Evolutionary conservation across 2,329 filamentous ascomycete species (phyloP), one percentile per base, ranked within the genome.

Genomic region (Karstenula rhodostoma): DNA sequence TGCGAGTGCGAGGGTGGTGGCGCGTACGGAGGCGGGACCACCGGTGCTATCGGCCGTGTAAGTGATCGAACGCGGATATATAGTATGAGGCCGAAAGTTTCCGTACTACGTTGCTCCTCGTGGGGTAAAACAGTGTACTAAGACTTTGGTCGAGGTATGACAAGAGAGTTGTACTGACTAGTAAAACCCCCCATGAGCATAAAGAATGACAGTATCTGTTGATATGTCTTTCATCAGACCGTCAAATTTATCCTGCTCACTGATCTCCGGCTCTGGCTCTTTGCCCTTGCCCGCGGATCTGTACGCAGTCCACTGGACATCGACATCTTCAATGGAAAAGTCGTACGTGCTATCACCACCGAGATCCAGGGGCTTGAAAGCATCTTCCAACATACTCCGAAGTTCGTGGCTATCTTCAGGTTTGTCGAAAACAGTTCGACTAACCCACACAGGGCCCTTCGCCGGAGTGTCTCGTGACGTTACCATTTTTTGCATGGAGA

Each of bases 381-480:
- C 43, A 33, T 56, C 33, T n/a, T 22, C 17, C 40, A 56, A 19
- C 17, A 56, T 40, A 22, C 42, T 46, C 43, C 29, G 19, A 15
- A 56, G 43, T 47, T 47, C 53, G 40, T 46, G 37, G 17, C 12
- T 9, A 35, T 47, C 53, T n/a, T 47, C 53, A 19, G 53, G 53
- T n/a, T 56, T 56, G 7, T 43, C 37, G n/a, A 54, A 29, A 9
- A 22, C 42, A 32, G 19, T 44, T 53, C 86, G 89, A 69, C 89
- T 89, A 47, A 96, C 83, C 93, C 93, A 96, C 67, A 93, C 87
- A 48, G 84, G 85, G 10, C 92, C 92, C 73, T 90, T 92, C 70
- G 50, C 57, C 27, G 42, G 43, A 6, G 25, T 12, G 22, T 59
- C 57, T 19, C 9, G 25, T 23, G 44, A 12, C 12, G 40, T 47